These are phyloP conservation scores for Penicillium hesseltinei DNA, from an alignment of 2,329 filamentous ascomycete species.

Conservation along the genomic window DNA sequence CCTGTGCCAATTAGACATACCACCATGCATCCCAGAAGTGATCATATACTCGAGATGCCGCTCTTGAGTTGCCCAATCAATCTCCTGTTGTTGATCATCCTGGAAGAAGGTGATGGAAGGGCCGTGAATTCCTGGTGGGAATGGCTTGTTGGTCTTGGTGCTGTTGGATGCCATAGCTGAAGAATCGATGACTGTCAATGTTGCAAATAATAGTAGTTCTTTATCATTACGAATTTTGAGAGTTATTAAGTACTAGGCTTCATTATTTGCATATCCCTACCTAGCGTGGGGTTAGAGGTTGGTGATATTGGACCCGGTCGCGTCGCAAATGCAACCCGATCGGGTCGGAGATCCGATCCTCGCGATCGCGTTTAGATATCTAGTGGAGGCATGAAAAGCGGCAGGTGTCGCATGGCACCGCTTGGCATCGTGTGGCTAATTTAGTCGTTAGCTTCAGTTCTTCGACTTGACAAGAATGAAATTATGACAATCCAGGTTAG, in stretches of 20 bases:
- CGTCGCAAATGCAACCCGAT: background rate
- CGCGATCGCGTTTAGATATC: background rate
- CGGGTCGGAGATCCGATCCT: background rate
- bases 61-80: constrained; percentile 57
- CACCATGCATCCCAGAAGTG: background rate
- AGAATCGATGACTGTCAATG: background rate
- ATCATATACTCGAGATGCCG: constrained; percentile 56
- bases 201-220: background rate
- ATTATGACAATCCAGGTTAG: background rate
- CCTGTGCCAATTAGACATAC: background rate
- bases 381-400: background rate
- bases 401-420: background rate
- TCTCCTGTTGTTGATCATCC: constrained; percentile 49
- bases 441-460: background rate
- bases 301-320: background rate
- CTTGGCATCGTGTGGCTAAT: background rate
- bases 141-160: constrained; percentile 2
- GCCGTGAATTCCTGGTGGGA: constrained; percentile 52
- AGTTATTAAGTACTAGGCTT: background rate
- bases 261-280: background rate
- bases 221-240: background rate
- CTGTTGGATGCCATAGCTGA: background rate
- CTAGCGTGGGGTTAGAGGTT: background rate
- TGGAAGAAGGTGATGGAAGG: constrained; percentile 58
- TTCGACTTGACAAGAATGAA: background rate